Base-by-base conservation (phyloP, 148 eudicot genomes). In the Cornus suecica region DNA sequence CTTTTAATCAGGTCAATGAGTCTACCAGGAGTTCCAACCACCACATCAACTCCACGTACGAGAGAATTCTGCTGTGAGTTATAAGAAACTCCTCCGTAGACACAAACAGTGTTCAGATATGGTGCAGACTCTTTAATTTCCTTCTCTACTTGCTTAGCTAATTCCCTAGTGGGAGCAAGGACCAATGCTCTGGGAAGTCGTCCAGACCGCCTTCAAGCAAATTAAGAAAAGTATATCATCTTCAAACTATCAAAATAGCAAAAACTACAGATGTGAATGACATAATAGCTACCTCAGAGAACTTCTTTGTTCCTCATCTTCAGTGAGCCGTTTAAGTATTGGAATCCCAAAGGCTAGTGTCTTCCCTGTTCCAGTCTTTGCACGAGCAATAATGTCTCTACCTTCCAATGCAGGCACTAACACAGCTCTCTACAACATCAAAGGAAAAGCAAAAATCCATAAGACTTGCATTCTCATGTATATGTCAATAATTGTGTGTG, bases 21-120 rank as follows among this genome's bases (percentile, higher is more conserved):
- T 88, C 99, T 89, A 71, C 99, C 99, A 15, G 99, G 99, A 74
- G 99, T 95, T 74, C 99, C 99, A 66, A 95, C 97, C 79, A 95
- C 99, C 68, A 95, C 89, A 78, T 95, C 99, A 74, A 95, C 97
- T 74, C 99, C 99, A 78, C 99, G 97, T 23, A 87, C 42, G 77
- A 95, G 92, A 31, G 97, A 88, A 84, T 63, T 86, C 74, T 95
- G 90, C 77, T 95, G 99, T 13, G 77, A 42, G 68, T 31, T 80
- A 72, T 92, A 95, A 29, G 99, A 91, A 75, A 95, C 97, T 60
- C 99, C 99, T 67, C 99, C 99, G 81, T 95, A 95, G 37, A 95
- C 92, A 78, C 99, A 95, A 37, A 95, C 97, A 9, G 97, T 91
- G 87, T 65, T 91, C 87, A 95, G 74, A 75, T 91, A 95, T 1